Conservation (phyloP, 2,329 filamentous ascomycete genomes). For the Cytospora piceicola region DNA sequence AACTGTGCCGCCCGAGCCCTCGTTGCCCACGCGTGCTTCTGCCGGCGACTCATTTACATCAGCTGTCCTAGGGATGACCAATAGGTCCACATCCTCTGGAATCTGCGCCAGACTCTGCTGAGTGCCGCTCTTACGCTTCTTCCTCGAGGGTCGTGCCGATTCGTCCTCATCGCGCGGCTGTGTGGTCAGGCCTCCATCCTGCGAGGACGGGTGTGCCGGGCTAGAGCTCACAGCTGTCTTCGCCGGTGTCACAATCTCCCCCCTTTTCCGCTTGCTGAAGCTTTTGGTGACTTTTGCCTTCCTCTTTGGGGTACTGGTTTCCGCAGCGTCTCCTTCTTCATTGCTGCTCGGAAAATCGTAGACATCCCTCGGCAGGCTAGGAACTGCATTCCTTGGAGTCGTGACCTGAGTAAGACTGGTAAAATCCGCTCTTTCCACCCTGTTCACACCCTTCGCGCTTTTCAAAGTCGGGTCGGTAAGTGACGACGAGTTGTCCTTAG, state of each 20-base stretch:
- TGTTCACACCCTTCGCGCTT: constrained; percentile 19
- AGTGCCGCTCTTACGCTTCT: constrained; percentile 3
- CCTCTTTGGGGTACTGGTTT: constrained; percentile 11
- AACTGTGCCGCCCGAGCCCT: constrained; percentile 7
- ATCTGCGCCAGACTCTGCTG: constrained; percentile 10
- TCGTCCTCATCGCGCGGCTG: neutral
- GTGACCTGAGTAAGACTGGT: constrained; percentile 41
- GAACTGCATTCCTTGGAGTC: constrained; percentile 35
- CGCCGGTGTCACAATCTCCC: neutral
- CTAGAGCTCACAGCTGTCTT: constrained; percentile 5
- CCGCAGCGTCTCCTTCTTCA: constrained; percentile 32
- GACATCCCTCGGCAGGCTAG: constrained; percentile 39
- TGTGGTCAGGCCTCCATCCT: neutral
- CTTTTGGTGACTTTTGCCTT: constrained; percentile 9
- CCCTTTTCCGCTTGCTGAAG: constrained; percentile 33
- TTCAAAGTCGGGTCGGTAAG: constrained; percentile 37
- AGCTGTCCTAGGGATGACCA: constrained; percentile 31
- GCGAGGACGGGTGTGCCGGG: constrained; percentile 7
- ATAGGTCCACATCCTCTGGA: constrained; percentile 34
- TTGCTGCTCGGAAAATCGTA: constrained; percentile 54
- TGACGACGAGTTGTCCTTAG: constrained; percentile 31
- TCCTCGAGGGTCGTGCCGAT: constrained; percentile 25
- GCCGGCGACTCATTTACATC: constrained; percentile 18
- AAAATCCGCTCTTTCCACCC: constrained; percentile 23
- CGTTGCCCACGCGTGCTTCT: constrained; percentile 28